Percentiles rank a stretch among this genome's conserved stretches.
Conservation (phyloP, 306 rosid species). For the Prunus padus region DNA sequence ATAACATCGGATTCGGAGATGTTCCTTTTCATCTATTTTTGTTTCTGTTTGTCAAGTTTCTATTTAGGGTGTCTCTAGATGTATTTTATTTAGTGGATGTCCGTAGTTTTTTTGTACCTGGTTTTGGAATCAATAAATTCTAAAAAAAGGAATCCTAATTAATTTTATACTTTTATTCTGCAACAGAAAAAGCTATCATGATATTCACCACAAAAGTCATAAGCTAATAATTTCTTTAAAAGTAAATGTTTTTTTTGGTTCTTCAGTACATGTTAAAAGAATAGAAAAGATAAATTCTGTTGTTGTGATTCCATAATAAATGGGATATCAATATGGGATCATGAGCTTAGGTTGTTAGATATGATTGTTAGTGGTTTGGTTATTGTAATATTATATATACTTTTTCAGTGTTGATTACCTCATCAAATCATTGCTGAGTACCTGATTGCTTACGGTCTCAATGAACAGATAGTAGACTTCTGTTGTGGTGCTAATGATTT, state of each 20-base stretch:
- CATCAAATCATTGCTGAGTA: not conserved
- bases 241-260: not conserved
- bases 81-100: not conserved
- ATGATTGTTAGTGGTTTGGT: not conserved
- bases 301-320: not conserved
- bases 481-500: slow-evolving; percentile 95
- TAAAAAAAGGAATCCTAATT: not conserved
- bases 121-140: not conserved
- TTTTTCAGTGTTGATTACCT: not conserved
- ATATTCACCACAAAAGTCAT: not conserved
- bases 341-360: not conserved
- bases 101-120: not conserved
- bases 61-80: not conserved
- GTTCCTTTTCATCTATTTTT: not conserved
- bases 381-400: not conserved
- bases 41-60: not conserved
- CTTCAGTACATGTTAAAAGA: not conserved
- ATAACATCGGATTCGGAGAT: not conserved
- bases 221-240: not conserved
- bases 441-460: slow-evolving; percentile 35
- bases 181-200: not conserved
- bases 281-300: not conserved
- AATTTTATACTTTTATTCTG: not conserved
- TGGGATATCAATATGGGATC: not conserved
- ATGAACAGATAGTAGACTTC: slow-evolving; percentile 89